These are phyloP conservation scores for Phytophthora pinifolia DNA, from an alignment of 352 stramenopile genomes.

Conservation along the genomic window DNA sequence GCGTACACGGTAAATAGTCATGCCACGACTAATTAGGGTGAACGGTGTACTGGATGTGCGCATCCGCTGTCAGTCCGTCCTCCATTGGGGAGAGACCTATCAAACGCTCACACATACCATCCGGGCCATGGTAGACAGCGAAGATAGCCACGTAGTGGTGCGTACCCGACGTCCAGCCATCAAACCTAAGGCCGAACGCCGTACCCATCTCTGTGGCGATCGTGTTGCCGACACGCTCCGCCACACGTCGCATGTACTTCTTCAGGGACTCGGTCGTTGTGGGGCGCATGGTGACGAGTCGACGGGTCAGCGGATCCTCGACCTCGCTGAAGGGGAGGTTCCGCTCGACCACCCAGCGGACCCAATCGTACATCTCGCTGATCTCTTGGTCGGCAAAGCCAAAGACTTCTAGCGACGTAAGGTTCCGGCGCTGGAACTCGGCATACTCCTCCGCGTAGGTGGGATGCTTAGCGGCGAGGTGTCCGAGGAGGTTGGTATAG, in stretches of 20 bases:
- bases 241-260: constrained; percentile 7
- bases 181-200: constrained; percentile 21
- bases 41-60: constrained; percentile 8
- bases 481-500: constrained; percentile 14
- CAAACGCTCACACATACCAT: background rate
- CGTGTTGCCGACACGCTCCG: background rate
- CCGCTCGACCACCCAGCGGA: constrained; percentile 12
- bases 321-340: constrained; percentile 18
- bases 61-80: constrained; percentile 12
- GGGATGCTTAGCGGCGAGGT: constrained; percentile 6
- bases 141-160: constrained; percentile 14
- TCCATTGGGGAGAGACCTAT: constrained; percentile 10
- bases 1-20: too few species aligned
- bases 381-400: constrained; percentile 18
- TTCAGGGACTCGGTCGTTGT: constrained; percentile 11
- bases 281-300: constrained; percentile 10
- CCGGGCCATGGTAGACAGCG: constrained; percentile 5
- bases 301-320: constrained; percentile 10
- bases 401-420: constrained; percentile 14
- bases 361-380: constrained; percentile 19
- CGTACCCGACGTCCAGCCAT: constrained; percentile 11
- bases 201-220: constrained; percentile 14
- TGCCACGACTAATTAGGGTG: too few species aligned
- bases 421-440: constrained; percentile 13
- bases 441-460: constrained; percentile 8